phyloP scores from a whole-genome alignment of 495 filamentous ascomycete genomes.

The Penicillium goetzii region DNA sequence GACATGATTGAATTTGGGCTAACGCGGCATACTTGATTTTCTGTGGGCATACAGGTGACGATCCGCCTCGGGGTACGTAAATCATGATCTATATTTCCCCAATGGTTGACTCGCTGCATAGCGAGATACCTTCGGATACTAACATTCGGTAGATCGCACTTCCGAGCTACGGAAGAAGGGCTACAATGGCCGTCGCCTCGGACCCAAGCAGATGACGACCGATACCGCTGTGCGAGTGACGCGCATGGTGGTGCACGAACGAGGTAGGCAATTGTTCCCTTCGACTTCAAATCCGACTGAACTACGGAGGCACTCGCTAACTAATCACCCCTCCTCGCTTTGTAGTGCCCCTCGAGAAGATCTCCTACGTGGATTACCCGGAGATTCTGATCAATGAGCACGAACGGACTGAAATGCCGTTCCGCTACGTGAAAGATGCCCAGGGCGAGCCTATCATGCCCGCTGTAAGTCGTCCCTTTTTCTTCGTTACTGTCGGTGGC shows the following conservation, averaged over 20 bases:
- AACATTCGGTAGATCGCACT: conserved; percentile 72
- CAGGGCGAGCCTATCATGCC: conserved; percentile 88
- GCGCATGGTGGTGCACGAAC: conserved; percentile 80
- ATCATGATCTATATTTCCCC: background rate
- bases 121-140: conserved; percentile 4
- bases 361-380: conserved; percentile 82
- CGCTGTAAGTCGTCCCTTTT: conserved; percentile 56
- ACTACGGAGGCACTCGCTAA: conserved; percentile 17
- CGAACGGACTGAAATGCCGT: conserved; percentile 95
- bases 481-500: background rate
- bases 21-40: conserved; percentile 9
- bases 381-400: conserved; percentile 87
- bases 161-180: conserved; percentile 92
- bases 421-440: conserved; percentile 82
- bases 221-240: conserved; percentile 96
- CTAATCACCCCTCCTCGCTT: background rate
- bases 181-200: conserved; percentile 83
- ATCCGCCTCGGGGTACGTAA: conserved; percentile 84
- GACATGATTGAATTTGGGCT: conserved; percentile 18
- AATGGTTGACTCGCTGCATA: background rate
- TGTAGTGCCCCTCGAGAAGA: conserved; percentile 71
- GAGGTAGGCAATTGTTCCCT: conserved; percentile 58
- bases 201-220: conserved; percentile 96
- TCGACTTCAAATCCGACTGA: background rate
- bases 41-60: conserved; percentile 67